Base-by-base conservation (phyloP, 805 yeast genomes). In the Lachancea fermentati region DNA sequence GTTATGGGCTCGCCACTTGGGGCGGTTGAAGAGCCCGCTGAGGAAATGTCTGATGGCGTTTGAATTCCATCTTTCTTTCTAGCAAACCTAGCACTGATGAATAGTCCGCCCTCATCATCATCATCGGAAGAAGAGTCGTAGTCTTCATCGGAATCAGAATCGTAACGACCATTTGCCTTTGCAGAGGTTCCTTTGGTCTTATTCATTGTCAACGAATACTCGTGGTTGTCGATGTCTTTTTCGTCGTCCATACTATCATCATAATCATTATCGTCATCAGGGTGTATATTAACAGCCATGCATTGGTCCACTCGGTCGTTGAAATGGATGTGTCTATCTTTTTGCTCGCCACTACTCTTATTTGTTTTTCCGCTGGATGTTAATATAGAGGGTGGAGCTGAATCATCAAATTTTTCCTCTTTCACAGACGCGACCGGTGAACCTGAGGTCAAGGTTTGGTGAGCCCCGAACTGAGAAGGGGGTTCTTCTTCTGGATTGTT, bases 291-390 rank as follows among this genome's bases (percentile, higher is more conserved):
- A 73, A 89, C 58, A 0, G 95, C 89, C 46, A 85, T 79, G 62
- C 98, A 93, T 62, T 93, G 99, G 60, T 87, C 89, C 24, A 93
- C 99, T 39, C 88, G 78, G 58, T 87, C 94, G 60, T 83, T 93
- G 66, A 93, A 93, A 63, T 89, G 97, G 46, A 93, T 89, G 51
- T 76, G 95, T 45, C 94, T 49, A 37, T 51, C 46, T 24, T 50
- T 55, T 41, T 42, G 41, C 17, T 42, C 41, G 19, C 28, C 32
- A 13, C 8, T 32, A 16, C 25, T 26, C 31, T 24, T 26, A n/a
- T 32, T 25, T 17, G 37, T 39, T 12, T 39, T 30, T 26, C 36
- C 19, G 46, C 37, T 31, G 12, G 48, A 35, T 8, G 51, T 46
- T 14, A 55, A 39, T 25, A 54, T 54, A 3, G 58, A 53, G 12